Percentiles rank a stretch among this genome's conserved stretches.
These are phyloP conservation scores for Acer saccharum DNA, from an alignment of 345 rosid species.

Conservation along the genomic window DNA sequence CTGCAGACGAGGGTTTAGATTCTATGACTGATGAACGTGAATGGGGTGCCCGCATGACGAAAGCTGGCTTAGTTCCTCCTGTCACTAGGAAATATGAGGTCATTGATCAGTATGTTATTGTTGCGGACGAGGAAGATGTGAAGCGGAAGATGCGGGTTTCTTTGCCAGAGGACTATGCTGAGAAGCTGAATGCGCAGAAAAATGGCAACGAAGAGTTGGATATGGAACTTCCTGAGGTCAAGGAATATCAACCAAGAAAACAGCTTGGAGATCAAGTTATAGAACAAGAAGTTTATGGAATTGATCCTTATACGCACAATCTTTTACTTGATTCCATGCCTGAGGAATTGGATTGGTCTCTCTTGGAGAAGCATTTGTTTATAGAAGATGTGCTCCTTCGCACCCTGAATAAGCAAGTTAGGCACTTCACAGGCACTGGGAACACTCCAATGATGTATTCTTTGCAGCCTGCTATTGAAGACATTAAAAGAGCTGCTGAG, in stretches of 20 bases:
- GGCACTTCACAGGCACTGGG: slow-evolving; percentile 84
- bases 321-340: slow-evolving; percentile 99
- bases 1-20: slow-evolving; percentile 62
- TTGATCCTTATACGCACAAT: slow-evolving; percentile 97
- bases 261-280: slow-evolving; percentile 85
- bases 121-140: slow-evolving; percentile 93
- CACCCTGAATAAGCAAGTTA: slow-evolving; percentile 80
- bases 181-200: slow-evolving; percentile 88
- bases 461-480: slow-evolving; percentile 82
- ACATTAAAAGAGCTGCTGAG: slow-evolving; percentile 67
- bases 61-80: slow-evolving; percentile 97
- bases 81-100: slow-evolving; percentile 98
- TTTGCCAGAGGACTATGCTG: slow-evolving; percentile 94
- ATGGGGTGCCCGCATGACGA: slow-evolving; percentile 99
- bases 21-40: slow-evolving; percentile 84
- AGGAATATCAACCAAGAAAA: slow-evolving; percentile 94
- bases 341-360: slow-evolving; percentile 77
- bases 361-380: slow-evolving; percentile 75
- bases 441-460: slow-evolving; percentile 91
- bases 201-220: slow-evolving; percentile 91
- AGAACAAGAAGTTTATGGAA: slow-evolving; percentile 99
- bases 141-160: slow-evolving; percentile 83
- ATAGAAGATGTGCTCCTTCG: slow-evolving; percentile 87
- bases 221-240: slow-evolving; percentile 99
- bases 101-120: slow-evolving; percentile 74